A percentile compares a stretch with the other conserved stretches of the same genome.
phyloP scores from a whole-genome alignment of 176 grass and related monocot genomes.

The Pontederia crassipes region DNA sequence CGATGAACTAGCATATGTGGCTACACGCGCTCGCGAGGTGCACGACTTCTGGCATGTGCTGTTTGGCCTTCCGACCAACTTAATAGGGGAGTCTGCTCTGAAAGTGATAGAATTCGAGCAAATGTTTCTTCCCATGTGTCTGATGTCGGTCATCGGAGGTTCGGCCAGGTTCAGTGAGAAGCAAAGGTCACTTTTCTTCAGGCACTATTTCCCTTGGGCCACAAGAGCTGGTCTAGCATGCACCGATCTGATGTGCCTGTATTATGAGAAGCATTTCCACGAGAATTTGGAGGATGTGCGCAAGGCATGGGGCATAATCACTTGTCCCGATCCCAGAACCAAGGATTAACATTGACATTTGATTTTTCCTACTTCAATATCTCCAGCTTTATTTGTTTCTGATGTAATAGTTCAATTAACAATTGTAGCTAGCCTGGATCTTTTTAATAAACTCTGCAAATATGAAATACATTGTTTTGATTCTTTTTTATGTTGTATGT shows the following conservation, averaged over 20 bases:
- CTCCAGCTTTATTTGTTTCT: no score
- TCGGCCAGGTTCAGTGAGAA: slow-evolving; percentile 71
- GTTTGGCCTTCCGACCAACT: slow-evolving; percentile 76
- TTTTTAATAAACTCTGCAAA: no score
- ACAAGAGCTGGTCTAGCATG: slow-evolving; percentile 43
- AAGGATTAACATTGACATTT: neutral
- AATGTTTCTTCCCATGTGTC: slow-evolving; percentile 95
- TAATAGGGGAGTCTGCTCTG: slow-evolving; percentile 85
- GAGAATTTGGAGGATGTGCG: slow-evolving; percentile 66
- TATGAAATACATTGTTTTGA: no score
- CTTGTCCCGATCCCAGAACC: slow-evolving; percentile 34
- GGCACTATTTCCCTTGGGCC: slow-evolving; percentile 80
- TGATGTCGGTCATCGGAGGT: slow-evolving; percentile 65
- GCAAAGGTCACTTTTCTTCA: slow-evolving; percentile 59
- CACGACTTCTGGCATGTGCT: slow-evolving; percentile 95
- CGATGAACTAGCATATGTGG: slow-evolving; percentile 68
- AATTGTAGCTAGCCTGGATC: no score
- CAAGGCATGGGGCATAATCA: slow-evolving; percentile 62
- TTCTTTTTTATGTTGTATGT: no score
- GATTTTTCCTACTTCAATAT: neutral
- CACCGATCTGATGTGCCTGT: slow-evolving; percentile 77
- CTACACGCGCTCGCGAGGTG: slow-evolving; percentile 71
- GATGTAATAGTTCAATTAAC: no score
- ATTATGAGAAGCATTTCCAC: slow-evolving; percentile 91
- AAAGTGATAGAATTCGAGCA: slow-evolving; percentile 96